Percentiles rank a stretch among this genome's conserved stretches.
These are phyloP conservation scores for Pyricularia sp. DNA, from an alignment of 2,329 filamentous ascomycete genomes.

Conservation along the genomic window DNA sequence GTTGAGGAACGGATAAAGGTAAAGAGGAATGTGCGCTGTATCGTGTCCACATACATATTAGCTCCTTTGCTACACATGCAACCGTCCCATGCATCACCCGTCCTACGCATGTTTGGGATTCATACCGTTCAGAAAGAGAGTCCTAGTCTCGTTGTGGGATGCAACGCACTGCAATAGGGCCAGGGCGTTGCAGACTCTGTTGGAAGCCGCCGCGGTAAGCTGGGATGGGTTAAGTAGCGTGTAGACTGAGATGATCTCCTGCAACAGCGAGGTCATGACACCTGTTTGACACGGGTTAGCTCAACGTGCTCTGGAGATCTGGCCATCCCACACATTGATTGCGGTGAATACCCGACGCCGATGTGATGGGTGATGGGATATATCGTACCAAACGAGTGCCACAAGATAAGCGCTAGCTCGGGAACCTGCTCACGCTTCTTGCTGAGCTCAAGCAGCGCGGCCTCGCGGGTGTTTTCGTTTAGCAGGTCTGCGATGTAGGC, in stretches of 20 bases:
- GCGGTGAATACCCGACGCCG: not conserved
- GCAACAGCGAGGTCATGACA: slow-evolving; percentile 94
- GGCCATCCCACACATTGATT: not conserved
- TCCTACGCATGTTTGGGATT: not conserved
- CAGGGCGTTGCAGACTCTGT: slow-evolving; percentile 93
- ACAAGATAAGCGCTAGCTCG: slow-evolving; percentile 88
- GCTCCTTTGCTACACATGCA: slow-evolving; percentile 8
- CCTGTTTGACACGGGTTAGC: slow-evolving; percentile 38
- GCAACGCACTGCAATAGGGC: slow-evolving; percentile 94
- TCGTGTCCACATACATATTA: not conserved
- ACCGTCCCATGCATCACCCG: not conserved
- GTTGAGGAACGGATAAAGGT: slow-evolving; percentile 96
- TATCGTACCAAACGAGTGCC: slow-evolving; percentile 89
- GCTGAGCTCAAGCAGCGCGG: slow-evolving; percentile 86
- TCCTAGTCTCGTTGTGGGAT: slow-evolving; percentile 92
- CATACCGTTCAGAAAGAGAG: slow-evolving; percentile 84
- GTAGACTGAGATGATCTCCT: slow-evolving; percentile 99
- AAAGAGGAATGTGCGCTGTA: slow-evolving; percentile 89
- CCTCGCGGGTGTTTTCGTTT: slow-evolving; percentile 78
- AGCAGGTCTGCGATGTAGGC: slow-evolving; percentile 87
- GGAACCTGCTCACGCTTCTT: slow-evolving; percentile 99
- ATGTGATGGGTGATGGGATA: not conserved
- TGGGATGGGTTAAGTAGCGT: slow-evolving; percentile 93
- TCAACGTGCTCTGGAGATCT: not conserved
- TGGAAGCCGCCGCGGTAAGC: slow-evolving; percentile 92